Percentiles rank a stretch among this genome's conserved stretches.
Evolutionary conservation across 345 rosid genomes (phyloP).

Genomic region (Draba incana): DNA sequence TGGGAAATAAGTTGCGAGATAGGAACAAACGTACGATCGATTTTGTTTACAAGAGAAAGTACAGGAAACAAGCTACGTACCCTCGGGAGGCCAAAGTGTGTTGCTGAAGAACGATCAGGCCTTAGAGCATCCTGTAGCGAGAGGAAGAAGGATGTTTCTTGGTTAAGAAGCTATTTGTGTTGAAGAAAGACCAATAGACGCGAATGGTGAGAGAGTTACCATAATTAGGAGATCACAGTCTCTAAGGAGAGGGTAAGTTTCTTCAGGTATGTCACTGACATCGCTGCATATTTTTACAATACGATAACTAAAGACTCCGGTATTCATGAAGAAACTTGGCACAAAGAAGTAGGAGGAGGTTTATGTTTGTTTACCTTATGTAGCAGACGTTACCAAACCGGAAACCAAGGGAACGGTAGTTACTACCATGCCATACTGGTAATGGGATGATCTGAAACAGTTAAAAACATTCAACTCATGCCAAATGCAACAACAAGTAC

Average conservation of each 20-base stretch:
- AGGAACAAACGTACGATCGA: background rate
- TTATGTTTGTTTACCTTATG: slow-evolving; percentile 60
- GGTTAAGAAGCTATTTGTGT: slow-evolving; percentile 22
- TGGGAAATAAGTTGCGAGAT: background rate
- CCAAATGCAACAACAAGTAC: background rate
- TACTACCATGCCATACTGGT: slow-evolving; percentile 94
- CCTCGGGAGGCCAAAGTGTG: slow-evolving; percentile 94
- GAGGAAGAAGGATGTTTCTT: slow-evolving; percentile 17
- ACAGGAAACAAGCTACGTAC: slow-evolving; percentile 44
- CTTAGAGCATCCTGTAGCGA: slow-evolving; percentile 75
- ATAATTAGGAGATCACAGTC: slow-evolving; percentile 71
- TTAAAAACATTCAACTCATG: slow-evolving; percentile 8
- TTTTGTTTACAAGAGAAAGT: background rate
- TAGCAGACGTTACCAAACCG: slow-evolving; percentile 85
- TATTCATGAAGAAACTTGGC: background rate
- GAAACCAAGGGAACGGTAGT: slow-evolving; percentile 88
- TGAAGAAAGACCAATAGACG: slow-evolving; percentile 14
- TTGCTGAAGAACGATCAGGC: slow-evolving; percentile 86
- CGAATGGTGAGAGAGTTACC: slow-evolving; percentile 43
- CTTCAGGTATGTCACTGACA: slow-evolving; percentile 88
- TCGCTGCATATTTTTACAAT: slow-evolving; percentile 56
- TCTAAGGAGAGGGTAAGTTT: slow-evolving; percentile 79
- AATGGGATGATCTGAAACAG: slow-evolving; percentile 73
- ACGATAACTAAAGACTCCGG: slow-evolving; percentile 12
- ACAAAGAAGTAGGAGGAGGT: background rate